Evolutionary conservation across 73 alveolate genomes (phyloP).

Genomic region (Paramecium bursaria): DNA sequence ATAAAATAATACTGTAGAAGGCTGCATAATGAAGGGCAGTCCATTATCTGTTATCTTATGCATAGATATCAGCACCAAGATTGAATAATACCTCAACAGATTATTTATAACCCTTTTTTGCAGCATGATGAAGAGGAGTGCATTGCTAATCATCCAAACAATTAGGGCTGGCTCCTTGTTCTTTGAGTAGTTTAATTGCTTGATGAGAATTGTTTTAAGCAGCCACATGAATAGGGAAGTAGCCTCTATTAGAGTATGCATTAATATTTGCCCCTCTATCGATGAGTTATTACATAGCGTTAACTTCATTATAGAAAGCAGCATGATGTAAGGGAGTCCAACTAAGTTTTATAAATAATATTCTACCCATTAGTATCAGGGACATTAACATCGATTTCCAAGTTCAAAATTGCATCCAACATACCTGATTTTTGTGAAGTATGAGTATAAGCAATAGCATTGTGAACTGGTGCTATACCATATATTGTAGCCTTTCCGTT

Average conservation of each 20-base stretch:
- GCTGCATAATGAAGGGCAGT: constrained; percentile 68
- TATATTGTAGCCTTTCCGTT: constrained; percentile 78
- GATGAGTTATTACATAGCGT: constrained; percentile 51
- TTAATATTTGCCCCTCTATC: constrained; percentile 63
- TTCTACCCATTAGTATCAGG: constrained; percentile 72
- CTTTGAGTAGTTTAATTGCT: constrained; percentile 70
- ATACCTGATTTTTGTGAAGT: constrained; percentile 28
- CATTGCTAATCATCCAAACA: constrained; percentile 11
- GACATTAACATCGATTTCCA: constrained; percentile 68
- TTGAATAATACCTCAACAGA: constrained; percentile 49
- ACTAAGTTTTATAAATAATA: too few relatives aligned
- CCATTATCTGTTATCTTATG: constrained; percentile 66
- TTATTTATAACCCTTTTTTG: constrained; percentile 56
- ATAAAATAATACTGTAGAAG: constrained; percentile 4
- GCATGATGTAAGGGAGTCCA: constrained; percentile 86
- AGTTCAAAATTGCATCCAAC: constrained; percentile 45
- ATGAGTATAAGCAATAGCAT: constrained; percentile 73
- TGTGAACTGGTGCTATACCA: constrained; percentile 90
- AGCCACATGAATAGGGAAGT: constrained; percentile 80
- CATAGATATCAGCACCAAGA: constrained; percentile 31
- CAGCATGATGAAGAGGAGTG: constrained; percentile 66
- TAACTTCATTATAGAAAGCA: constrained; percentile 71
- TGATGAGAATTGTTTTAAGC: constrained; percentile 79
- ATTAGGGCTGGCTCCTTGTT: constrained; percentile 64
- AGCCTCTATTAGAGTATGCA: constrained; percentile 61